Conservation (phyloP, 306 rosid genomes). For the Quercus aquifolioides region DNA sequence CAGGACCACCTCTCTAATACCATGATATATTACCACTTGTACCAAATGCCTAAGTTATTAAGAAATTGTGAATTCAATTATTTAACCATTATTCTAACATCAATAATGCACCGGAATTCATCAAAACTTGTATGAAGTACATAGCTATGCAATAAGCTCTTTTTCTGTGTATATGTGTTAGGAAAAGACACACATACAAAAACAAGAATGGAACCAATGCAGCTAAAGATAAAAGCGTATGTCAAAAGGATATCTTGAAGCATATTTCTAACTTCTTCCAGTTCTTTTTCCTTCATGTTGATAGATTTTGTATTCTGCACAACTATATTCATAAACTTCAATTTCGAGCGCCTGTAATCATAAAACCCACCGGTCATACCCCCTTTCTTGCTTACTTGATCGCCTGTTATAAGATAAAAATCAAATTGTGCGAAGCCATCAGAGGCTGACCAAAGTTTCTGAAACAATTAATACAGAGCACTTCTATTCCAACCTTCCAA, state of each 20-base stretch:
- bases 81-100: neutral
- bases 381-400: constrained; percentile 99
- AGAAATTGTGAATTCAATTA: neutral
- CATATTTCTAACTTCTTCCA: constrained; percentile 55
- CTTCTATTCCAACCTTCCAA: constrained; percentile 64
- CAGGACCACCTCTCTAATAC: too few species aligned
- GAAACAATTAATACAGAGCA: constrained; percentile 16
- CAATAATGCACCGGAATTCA: neutral
- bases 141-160: too few species aligned
- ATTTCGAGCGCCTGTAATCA: constrained; percentile 86
- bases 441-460: constrained; percentile 2
- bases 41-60: too few species aligned
- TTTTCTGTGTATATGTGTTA: too few species aligned
- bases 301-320: constrained; percentile 51
- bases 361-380: constrained; percentile 99
- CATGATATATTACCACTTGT: too few species aligned
- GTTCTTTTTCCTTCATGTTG: constrained; percentile 51
- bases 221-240: neutral
- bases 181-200: neutral
- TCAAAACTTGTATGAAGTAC: neutral
- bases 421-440: constrained; percentile 29
- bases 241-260: constrained; percentile 88
- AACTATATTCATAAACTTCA: constrained; percentile 78
- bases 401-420: constrained; percentile 53
- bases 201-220: neutral